Percentiles rank a stretch among this genome's conserved stretches.
Evolutionary conservation across 257 asterid species (phyloP).

Genomic region (Solanum arcanum): DNA sequence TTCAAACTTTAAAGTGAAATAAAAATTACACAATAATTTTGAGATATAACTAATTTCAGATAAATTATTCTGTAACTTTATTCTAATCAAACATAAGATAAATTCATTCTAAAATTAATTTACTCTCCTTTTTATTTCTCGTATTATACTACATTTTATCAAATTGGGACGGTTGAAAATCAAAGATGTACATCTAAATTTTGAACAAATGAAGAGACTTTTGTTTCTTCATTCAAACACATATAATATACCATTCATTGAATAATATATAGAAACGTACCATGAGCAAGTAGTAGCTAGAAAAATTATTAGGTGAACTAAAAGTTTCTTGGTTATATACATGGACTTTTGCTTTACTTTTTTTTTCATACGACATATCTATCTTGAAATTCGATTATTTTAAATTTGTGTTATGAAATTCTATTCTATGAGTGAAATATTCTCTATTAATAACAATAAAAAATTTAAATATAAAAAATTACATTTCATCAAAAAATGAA

Average conservation of each 20-base stretch:
- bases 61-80: no score
- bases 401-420: not conserved
- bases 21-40: no score
- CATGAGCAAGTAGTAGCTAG: not conserved
- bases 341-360: not conserved
- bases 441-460: not conserved
- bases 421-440: not conserved
- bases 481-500: accelerated
- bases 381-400: accelerated
- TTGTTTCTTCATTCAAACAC: not conserved
- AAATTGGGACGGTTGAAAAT: not conserved
- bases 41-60: no score
- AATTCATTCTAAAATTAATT: no score
- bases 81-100: no score
- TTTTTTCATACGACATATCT: accelerated
- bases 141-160: not conserved
- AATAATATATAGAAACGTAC: not conserved
- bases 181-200: not conserved
- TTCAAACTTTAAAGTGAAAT: no score
- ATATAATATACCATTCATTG: not conserved
- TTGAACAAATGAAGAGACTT: not conserved
- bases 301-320: not conserved
- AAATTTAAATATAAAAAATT: not conserved
- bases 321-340: not conserved
- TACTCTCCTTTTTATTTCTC: accelerated